Evolutionary conservation across 2,329 filamentous ascomycete genomes (phyloP), one percentile per base, ranked within the genome.

Genomic region (Podosphaera leucotricha): DNA sequence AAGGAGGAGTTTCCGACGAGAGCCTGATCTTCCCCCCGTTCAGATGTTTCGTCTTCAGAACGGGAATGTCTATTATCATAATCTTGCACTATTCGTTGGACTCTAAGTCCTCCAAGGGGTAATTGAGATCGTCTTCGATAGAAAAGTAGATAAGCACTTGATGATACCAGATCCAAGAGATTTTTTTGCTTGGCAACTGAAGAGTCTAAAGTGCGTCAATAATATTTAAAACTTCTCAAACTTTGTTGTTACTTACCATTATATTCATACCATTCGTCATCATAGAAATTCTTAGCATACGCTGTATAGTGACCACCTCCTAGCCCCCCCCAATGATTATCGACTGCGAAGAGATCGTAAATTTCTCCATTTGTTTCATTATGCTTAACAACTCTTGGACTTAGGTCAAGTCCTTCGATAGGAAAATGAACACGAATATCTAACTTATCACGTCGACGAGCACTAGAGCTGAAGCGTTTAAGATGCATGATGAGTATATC

Each of bases 301-400:
- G 90, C 90, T 18, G 86, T 95, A 63, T 98, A 98, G 61, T 98
- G 90, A 0, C 90, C 90, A 37, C 90, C 90, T 47, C 85, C 85
- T 33, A 98, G 71, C 24, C 85, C 84, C 48, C 90, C 90, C 58
- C 80, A 93, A 60, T 98, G 90, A 57, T 93, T 87, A 60, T 98
- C 90, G 1, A 98, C 85, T 13, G 80, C 90, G 57, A 98, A 90
- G 26, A 98, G 67, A 59, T 98, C 90, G 56, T 94, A 98, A 10
- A 86, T 67, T 56, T 90, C 73, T 47, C 77, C 68, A 61, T 92
- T 92, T 28, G 78, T 82, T 30, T 79, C 75, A 53, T 87, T 81
- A 44, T 77, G 77, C 50, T 85, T 70, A 13, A 87, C 75, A 7
- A 95, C 81, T 44, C 85, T 74, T 22, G 72, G 70, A 2, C 73